A percentile compares a stretch with the other conserved stretches of the same genome.
Conservation (phyloP, 768 basidiomycete genomes). For the Russula sp. region DNA sequence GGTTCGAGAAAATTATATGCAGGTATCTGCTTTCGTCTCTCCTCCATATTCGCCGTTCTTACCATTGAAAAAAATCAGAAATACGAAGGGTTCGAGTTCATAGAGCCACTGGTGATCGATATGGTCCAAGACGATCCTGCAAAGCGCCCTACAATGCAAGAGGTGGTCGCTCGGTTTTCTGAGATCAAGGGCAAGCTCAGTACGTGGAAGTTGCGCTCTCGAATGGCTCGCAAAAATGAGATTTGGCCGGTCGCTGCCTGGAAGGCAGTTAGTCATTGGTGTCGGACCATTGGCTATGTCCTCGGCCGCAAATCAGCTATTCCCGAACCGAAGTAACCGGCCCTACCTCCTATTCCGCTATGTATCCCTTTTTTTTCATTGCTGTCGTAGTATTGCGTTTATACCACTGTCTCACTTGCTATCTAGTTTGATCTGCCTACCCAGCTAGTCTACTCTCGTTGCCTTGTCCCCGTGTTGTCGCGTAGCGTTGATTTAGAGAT, state of each 20-base stretch:
- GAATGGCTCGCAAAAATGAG: neutral
- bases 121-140: conserved; percentile 32
- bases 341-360: no score
- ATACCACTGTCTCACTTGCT: neutral
- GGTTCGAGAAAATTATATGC: conserved; percentile 12
- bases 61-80: neutral
- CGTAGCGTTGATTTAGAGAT: neutral
- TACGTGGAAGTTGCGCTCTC: neutral
- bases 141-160: conserved; percentile 26
- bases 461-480: neutral
- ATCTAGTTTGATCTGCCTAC: neutral
- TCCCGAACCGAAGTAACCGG: neutral
- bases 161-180: conserved; percentile 33
- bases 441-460: neutral
- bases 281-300: neutral
- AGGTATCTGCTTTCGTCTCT: neutral
- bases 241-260: neutral
- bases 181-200: neutral
- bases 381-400: neutral
- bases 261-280: neutral
- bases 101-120: conserved; percentile 20
- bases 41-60: neutral
- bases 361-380: neutral
- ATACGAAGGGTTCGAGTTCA: neutral
- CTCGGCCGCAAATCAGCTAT: neutral